Evolutionary conservation across 2,329 filamentous ascomycete genomes (phyloP).

Genomic region (Dothistroma septosporum): DNA sequence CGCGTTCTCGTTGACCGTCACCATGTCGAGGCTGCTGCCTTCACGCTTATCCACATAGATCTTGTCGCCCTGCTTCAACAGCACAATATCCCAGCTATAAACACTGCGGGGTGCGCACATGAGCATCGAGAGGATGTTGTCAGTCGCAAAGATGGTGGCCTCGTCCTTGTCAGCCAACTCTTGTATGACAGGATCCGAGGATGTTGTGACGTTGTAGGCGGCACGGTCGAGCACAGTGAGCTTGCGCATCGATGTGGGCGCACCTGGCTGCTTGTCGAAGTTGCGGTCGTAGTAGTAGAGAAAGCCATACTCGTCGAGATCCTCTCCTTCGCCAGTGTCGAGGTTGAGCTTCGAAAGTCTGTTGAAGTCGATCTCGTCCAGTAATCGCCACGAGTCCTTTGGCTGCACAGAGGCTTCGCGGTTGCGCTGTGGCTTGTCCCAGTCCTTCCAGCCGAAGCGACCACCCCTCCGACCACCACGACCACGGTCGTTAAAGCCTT

Average conservation of each 20-base stretch:
- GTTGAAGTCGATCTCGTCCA: conserved; percentile 99
- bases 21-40: conserved; percentile 89
- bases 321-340: conserved; percentile 90
- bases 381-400: conserved; percentile 88
- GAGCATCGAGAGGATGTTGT: conserved; percentile 96
- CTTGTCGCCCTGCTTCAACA: conserved; percentile 89
- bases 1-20: conserved; percentile 98
- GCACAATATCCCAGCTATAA: conserved; percentile 97
- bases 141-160: conserved; percentile 93
- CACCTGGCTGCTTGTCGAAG: conserved; percentile 86
- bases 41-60: conserved; percentile 99
- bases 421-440: conserved; percentile 95
- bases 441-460: conserved; percentile 97
- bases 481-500: conserved; percentile 67
- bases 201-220: conserved; percentile 96
- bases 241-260: conserved; percentile 79
- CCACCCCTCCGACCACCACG: conserved; percentile 71
- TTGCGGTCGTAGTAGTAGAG: conserved; percentile 96
- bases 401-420: conserved; percentile 95
- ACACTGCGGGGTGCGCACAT: conserved; percentile 97
- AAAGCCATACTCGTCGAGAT: conserved; percentile 93
- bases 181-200: conserved; percentile 92
- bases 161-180: conserved; percentile 94
- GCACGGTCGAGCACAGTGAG: conserved; percentile 86
- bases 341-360: conserved; percentile 92